Percentiles rank a stretch among this genome's conserved stretches.
Conservation (phyloP, 106 monocot species). For the Vanilla planifolia region DNA sequence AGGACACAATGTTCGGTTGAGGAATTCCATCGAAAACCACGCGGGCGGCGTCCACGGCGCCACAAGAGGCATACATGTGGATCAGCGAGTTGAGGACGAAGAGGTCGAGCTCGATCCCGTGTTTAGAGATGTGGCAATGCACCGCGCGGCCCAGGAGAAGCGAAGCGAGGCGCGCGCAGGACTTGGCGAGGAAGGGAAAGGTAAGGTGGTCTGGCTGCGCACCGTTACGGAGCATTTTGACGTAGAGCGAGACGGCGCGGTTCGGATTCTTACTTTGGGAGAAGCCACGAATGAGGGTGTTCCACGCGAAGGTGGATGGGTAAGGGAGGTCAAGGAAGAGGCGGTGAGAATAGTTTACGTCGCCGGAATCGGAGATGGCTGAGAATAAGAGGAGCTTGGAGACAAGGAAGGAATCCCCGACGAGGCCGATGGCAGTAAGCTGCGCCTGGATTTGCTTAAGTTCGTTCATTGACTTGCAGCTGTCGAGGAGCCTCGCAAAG, state of each 20-base stretch:
- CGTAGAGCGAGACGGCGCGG: slow-evolving; percentile 25
- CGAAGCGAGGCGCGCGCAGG: slow-evolving; percentile 43
- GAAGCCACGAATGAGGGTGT: slow-evolving; percentile 59
- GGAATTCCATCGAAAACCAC: slow-evolving; percentile 43
- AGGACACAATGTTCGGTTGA: slow-evolving; percentile 41
- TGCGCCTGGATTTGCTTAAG: slow-evolving; percentile 47
- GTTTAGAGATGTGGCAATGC: slow-evolving; percentile 25
- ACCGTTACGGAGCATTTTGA: slow-evolving; percentile 29
- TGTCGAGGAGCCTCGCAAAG: slow-evolving; percentile 1
- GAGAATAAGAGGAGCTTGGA: slow-evolving; percentile 58
- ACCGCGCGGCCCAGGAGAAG: slow-evolving; percentile 17
- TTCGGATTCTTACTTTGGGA: slow-evolving; percentile 40
- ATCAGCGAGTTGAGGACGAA: slow-evolving; percentile 53
- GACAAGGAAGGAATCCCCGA: slow-evolving; percentile 20
- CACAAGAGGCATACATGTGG: slow-evolving; percentile 57
- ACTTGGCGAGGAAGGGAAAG: slow-evolving; percentile 53
- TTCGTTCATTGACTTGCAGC: slow-evolving; percentile 31
- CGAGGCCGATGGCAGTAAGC: slow-evolving; percentile 22
- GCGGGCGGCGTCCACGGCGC: slow-evolving; percentile 18
- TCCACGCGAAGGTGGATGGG: slow-evolving; percentile 38
- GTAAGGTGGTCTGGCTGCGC: slow-evolving; percentile 42
- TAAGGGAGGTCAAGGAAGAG: slow-evolving; percentile 21
- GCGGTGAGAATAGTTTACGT: slow-evolving; percentile 24
- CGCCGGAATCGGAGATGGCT: slow-evolving; percentile 36
- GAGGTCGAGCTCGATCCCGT: slow-evolving; percentile 26